Percentiles rank a stretch among this genome's conserved stretches.
phyloP scores from a whole-genome alignment of 257 asterid genomes.

The Gynochthodes officinalis region DNA sequence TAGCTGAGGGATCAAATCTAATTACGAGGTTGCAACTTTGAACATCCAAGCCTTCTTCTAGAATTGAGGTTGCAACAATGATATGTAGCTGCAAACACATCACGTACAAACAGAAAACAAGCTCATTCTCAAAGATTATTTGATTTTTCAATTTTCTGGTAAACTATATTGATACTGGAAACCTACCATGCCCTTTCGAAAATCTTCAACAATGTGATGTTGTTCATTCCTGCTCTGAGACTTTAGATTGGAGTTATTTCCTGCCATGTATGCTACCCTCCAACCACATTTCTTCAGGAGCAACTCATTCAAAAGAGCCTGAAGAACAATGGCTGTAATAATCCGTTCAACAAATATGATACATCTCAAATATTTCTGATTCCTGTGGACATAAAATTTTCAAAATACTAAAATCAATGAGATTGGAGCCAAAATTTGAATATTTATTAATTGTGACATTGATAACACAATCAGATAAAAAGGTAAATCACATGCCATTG shows the following conservation, averaged over 20 bases:
- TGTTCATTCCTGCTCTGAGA: conserved; percentile 67
- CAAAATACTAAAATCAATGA: neutral
- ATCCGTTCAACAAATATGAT: conserved; percentile 81
- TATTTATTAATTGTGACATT: neutral
- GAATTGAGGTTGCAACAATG: conserved; percentile 78
- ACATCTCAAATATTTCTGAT: conserved; percentile 69
- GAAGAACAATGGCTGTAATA: conserved; percentile 65
- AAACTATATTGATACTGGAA: neutral
- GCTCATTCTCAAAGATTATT: neutral
- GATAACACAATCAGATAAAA: neutral
- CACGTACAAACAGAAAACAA: neutral
- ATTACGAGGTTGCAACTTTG: conserved; percentile 93
- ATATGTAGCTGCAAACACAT: conserved; percentile 60
- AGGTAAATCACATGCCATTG: neutral
- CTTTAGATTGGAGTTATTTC: conserved; percentile 38
- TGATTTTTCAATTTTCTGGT: neutral
- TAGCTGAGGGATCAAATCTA: conserved; percentile 76
- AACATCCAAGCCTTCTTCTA: conserved; percentile 94
- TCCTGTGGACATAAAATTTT: conserved; percentile 30
- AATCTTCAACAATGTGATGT: conserved; percentile 49
- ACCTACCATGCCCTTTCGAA: conserved; percentile 49
- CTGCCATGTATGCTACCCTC: conserved; percentile 69
- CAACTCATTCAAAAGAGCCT: conserved; percentile 55
- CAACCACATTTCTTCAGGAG: conserved; percentile 55
- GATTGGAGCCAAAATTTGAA: neutral